A percentile compares a stretch with the other conserved stretches of the same genome.
phyloP scores from a whole-genome alignment of 768 basidiomycete species.

The Boletales sp. region DNA sequence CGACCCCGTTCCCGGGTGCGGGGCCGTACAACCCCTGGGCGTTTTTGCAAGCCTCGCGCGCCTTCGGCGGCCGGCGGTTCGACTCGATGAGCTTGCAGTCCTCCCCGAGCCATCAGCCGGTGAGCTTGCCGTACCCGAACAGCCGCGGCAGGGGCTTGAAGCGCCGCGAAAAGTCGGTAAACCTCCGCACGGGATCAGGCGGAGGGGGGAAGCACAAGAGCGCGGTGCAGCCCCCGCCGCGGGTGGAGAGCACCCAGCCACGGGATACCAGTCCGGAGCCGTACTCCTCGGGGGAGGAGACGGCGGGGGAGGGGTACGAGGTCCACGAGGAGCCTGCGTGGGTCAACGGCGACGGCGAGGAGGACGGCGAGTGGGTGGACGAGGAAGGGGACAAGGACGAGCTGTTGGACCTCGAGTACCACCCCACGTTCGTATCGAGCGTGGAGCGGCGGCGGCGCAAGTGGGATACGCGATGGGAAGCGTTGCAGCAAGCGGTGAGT shows the following conservation, averaged over 20 bases:
- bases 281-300: conserved; percentile 74
- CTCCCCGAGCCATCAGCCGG: conserved; percentile 32
- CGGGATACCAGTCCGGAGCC: conserved; percentile 78
- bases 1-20: conserved; percentile 66
- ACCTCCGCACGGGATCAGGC: conserved; percentile 15
- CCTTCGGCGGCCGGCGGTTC: conserved; percentile 42
- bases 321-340: conserved; percentile 39
- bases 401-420: conserved; percentile 70
- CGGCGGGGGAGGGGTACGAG: conserved; percentile 61
- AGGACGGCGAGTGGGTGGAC: conserved; percentile 65
- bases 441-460: conserved; percentile 63
- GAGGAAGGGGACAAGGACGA: conserved; percentile 72
- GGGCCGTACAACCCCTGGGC: conserved; percentile 66
- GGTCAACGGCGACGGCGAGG: conserved; percentile 26
- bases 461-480: conserved; percentile 78
- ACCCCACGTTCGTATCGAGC: conserved; percentile 65
- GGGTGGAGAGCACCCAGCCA: conserved; percentile 81
- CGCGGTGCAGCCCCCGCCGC: conserved; percentile 59
- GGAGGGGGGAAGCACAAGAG: conserved; percentile 8
- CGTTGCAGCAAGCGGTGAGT: conserved; percentile 62
- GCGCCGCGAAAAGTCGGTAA: conserved; percentile 39
- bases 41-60: conserved; percentile 55
- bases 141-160: conserved; percentile 44
- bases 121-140: conserved; percentile 46
- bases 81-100: conserved; percentile 56